Evolutionary conservation across 192 early-diverging fungal genomes (phyloP).

Genomic region (Linnemannia elongata): DNA sequence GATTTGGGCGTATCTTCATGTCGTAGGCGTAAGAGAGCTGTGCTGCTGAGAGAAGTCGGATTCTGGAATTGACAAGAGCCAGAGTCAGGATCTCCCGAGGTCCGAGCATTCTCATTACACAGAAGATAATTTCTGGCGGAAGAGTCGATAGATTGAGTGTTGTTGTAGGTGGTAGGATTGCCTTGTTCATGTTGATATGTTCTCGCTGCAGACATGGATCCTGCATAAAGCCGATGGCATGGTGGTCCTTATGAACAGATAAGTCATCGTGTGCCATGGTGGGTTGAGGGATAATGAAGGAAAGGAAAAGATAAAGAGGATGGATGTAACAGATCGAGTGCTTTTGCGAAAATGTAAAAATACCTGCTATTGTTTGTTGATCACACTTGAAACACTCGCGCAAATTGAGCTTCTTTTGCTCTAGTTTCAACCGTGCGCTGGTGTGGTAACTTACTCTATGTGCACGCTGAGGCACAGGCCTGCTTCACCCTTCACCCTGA

Average conservation of each 20-base stretch:
- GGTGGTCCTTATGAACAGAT: not conserved
- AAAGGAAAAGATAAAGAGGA: not conserved
- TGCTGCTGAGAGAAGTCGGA: slow-evolving; percentile 15
- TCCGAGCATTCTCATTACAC: slow-evolving; percentile 13
- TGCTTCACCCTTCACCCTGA: no score
- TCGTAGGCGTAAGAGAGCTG: slow-evolving; percentile 17
- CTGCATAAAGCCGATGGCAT: not conserved
- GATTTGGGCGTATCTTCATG: not conserved
- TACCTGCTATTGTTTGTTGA: not conserved
- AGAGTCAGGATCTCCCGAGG: slow-evolving; percentile 10
- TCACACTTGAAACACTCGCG: not conserved
- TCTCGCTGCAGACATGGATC: not conserved
- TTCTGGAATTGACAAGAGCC: slow-evolving; percentile 11
- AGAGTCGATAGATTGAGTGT: not conserved
- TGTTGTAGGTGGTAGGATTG: not conserved
- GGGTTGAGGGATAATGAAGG: not conserved
- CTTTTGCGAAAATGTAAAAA: not conserved
- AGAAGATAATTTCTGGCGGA: slow-evolving; percentile 34
- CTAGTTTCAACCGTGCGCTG: not conserved
- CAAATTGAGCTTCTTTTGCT: not conserved
- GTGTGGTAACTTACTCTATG: not conserved
- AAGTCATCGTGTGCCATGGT: not conserved
- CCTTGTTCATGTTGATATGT: not conserved
- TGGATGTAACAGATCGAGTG: no score
- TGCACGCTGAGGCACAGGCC: not conserved